These are phyloP conservation scores for Polyporus arcularius DNA, from an alignment of 768 basidiomycete genomes.

Conservation along the genomic window DNA sequence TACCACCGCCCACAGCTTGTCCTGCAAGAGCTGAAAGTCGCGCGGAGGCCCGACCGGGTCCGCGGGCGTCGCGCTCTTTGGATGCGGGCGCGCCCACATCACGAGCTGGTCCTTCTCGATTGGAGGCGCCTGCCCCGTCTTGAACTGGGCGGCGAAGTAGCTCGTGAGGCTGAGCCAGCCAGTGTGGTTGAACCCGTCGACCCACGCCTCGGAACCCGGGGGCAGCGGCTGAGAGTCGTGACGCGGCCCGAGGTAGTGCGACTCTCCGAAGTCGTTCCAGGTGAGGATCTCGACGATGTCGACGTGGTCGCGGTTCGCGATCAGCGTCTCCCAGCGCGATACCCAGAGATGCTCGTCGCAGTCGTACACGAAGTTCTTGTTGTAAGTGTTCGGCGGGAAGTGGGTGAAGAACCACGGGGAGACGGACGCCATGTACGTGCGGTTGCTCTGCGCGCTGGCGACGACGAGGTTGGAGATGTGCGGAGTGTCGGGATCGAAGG, in stretches of 20 bases:
- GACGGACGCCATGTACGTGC: conserved; percentile 41
- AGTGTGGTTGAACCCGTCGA: conserved; percentile 39
- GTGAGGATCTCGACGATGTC: conserved; percentile 59
- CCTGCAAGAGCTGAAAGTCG: conserved; percentile 52
- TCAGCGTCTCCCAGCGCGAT: conserved; percentile 64
- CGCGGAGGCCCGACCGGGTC: conserved; percentile 50
- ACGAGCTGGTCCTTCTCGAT: conserved; percentile 50
- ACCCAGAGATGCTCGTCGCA: conserved; percentile 64
- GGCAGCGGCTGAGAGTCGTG: conserved; percentile 34
- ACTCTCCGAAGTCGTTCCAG: conserved; percentile 81
- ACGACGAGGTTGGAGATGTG: conserved; percentile 34
- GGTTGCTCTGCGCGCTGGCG: conserved; percentile 21
- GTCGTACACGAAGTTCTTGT: conserved; percentile 68
- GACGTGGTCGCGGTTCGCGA: conserved; percentile 48
- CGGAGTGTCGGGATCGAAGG: conserved; percentile 34
- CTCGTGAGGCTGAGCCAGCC: conserved; percentile 51
- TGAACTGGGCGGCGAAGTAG: conserved; percentile 59
- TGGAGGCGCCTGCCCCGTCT: conserved; percentile 61
- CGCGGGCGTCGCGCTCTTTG: conserved; percentile 44
- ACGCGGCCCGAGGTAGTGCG: conserved; percentile 68
- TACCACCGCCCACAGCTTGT: conserved; percentile 67
- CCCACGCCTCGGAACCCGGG: conserved; percentile 40
- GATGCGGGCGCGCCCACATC: conserved; percentile 64
- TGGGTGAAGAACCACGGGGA: conserved; percentile 81
- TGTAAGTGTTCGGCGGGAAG: conserved; percentile 56